Evolutionary conservation across 2,329 filamentous ascomycete genomes (phyloP).

Genomic region (Cladosporium cucumerinum): DNA sequence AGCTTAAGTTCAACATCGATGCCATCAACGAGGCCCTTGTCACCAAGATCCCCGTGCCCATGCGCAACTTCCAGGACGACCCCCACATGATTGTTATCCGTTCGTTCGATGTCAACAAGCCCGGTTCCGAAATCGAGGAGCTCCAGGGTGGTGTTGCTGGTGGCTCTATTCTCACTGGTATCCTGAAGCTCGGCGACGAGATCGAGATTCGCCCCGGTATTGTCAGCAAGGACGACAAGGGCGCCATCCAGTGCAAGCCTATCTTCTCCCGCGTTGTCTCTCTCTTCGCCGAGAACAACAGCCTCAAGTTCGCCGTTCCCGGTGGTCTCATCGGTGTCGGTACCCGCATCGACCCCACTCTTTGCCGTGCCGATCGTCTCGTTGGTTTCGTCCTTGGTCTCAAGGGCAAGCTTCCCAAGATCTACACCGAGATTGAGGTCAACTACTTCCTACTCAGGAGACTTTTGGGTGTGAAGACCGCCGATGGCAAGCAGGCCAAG

Average conservation of each 20-base stretch:
- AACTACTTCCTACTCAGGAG: slow-evolving; percentile 98
- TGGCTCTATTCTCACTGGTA: slow-evolving; percentile 93
- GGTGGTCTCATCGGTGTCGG: slow-evolving; percentile 98
- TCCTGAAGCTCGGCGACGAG: slow-evolving; percentile 94
- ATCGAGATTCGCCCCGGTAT: slow-evolving; percentile 99
- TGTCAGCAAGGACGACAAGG: slow-evolving; percentile 89
- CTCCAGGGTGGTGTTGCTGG: slow-evolving; percentile 98
- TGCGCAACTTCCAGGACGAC: slow-evolving; percentile 84
- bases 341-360: slow-evolving; percentile 93
- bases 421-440: slow-evolving; percentile 97
- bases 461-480: slow-evolving; percentile 92
- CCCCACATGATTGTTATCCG: slow-evolving; percentile 99
- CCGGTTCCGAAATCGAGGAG: slow-evolving; percentile 96
- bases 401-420: slow-evolving; percentile 87
- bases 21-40: slow-evolving; percentile 95
- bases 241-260: slow-evolving; percentile 91
- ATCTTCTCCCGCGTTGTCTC: slow-evolving; percentile 95
- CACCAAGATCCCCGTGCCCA: slow-evolving; percentile 87
- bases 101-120: slow-evolving; percentile 99
- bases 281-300: slow-evolving; percentile 96
- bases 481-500: slow-evolving; percentile 98
- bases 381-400: slow-evolving; percentile 97
- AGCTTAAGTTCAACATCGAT: slow-evolving; percentile 99
- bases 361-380: slow-evolving; percentile 97
- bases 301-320: slow-evolving; percentile 95